Base-by-base conservation (phyloP, 306 rosid species). In the Cicer yamashitae region DNA sequence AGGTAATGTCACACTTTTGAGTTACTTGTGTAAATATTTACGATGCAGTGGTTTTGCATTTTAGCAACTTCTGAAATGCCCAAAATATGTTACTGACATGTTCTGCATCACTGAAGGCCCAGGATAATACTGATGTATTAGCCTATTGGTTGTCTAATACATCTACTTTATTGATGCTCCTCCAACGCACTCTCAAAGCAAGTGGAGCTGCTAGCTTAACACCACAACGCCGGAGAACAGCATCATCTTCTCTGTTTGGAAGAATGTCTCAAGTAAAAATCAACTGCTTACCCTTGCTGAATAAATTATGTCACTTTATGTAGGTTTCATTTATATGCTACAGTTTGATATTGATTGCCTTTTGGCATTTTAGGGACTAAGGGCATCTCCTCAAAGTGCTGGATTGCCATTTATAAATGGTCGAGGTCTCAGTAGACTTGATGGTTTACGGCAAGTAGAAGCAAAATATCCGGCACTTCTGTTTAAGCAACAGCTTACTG, bases 171-270 rank as follows among this genome's bases (percentile, higher is more conserved):
- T 70, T 96, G 79, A 82, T 92, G 84, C 89, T 96, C 67, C 99
- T 96, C 77, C 99, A 96, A 89, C 99, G 96, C 76, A 96, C 99
- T 7, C 99, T 96, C 58, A 96, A 96, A 85, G 99, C 98, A 78
- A 96, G 87, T 80, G 99, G 99, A 69, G 99, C 99, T 41, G 99
- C 99, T 74, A 92, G 96, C 96, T 82, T 96, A 91, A 96, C 99
- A 66, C 99, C 99, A 60, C 99, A 92, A 57, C 91, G 99, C 75
- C 91, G 99, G 76, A 89, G 99, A 83, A 84, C 97, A 64, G 44
- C 97, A 53, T 88, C 99, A 41, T 87, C 99, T 59, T 88, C 99
- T 79, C 87, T 96, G 71, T 96, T 96, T 79, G 99, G 99, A 84
- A 96, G 98, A 88, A 93, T 96, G 98, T 96, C 99, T 78, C 99